Evolutionary conservation across 164 flowering plant genomes (phyloP), one percentile per base, ranked within the genome.

Genomic region (Litsea cubeba): DNA sequence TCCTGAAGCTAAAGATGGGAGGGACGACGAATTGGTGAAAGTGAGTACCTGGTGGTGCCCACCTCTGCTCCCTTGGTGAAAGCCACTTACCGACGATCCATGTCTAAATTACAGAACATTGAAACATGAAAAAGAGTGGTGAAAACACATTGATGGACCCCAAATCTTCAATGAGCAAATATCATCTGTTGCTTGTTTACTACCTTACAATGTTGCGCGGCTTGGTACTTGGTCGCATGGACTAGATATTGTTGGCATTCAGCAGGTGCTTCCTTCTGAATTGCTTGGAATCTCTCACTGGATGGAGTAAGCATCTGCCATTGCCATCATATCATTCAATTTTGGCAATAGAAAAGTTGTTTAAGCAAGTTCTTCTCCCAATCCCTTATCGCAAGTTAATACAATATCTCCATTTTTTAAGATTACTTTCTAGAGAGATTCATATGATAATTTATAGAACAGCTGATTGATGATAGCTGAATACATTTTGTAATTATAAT

Each of bases 21-120:
- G 99, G 99, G 46, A 93, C 99, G 22, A 93, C 99, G 78, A 94
- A 94, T 71, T 94, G 97, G 76, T 94, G 94, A 77, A 94, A 94
- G 79, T 88, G 95, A 10, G 98, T 86, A 28, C 98, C 98, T 2
- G 81, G 5, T 60, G 98, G 97, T 0, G 98, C 98, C 91, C 92
- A 91, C 12, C 77, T 85, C 76, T 94, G 98, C 77, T 92, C 85
- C 65, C 86, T 75, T 22, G 88, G 93, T 2, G 94, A 90, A 30
- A 87, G 81, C 97, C 97, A 94, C 79, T 94, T 94, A 14, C 99
- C 99, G 11, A 89, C 92, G 0, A 93, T 88, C 99, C 99, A 95
- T 64, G 97, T 84, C 99, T 95, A 49, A 50, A 40, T 14, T 18
- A 28, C 22, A 66, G 5, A 66, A 66, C 18, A 30, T 28, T 5